Evolutionary conservation across 2,329 filamentous ascomycete genomes (phyloP), one percentile per base, ranked within the genome.

Genomic region (Stylonectria norvegica): DNA sequence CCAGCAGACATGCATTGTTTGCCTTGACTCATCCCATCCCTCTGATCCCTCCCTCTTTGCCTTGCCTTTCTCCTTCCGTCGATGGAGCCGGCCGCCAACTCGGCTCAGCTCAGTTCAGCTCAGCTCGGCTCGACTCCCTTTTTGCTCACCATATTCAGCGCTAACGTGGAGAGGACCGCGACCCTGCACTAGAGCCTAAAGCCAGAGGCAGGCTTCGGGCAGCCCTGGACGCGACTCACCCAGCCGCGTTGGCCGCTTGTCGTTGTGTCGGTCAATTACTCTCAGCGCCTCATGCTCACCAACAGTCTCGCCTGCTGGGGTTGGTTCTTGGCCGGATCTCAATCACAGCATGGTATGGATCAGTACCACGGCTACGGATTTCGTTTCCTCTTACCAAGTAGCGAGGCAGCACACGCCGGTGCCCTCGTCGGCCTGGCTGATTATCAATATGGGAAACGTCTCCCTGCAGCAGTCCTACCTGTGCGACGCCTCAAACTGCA

Each of bases 401-500:
- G 30, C 30, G 30, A 8, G 15, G 30, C 15, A 10, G 27, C 27
- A 19, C 30, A 5, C 7, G 19, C 16, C 6, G 16, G 33, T 35
- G n/a, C 31, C 38, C 8, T 8, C 17, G 15, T 32, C 19, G 30
- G 22, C 45, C 34, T 41, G 33, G 49, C 38, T 44, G 34, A 47
- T 52, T 40, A 39, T 34, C 29, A 37, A 35, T 34, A n/a, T 42
- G 35, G 36, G 35, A 46, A 44, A 32, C 34, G 42, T 43, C 49
- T 44, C 42, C 44, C 51, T 46, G 39, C 45, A 42, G 42, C 28
- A 29, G n/a, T n/a, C n/a, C 45, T 45, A 14, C 10, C 19, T 19
- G 36, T 50, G 47, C 42, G 47, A 49, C 47, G 44, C 28, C 36
- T 34, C 28, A 33, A 52, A 40, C 45, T 40, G 38, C 42, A 32